Conservation (phyloP, 2,329 filamentous ascomycete species). For the Hirsutella minnesotensis region DNA sequence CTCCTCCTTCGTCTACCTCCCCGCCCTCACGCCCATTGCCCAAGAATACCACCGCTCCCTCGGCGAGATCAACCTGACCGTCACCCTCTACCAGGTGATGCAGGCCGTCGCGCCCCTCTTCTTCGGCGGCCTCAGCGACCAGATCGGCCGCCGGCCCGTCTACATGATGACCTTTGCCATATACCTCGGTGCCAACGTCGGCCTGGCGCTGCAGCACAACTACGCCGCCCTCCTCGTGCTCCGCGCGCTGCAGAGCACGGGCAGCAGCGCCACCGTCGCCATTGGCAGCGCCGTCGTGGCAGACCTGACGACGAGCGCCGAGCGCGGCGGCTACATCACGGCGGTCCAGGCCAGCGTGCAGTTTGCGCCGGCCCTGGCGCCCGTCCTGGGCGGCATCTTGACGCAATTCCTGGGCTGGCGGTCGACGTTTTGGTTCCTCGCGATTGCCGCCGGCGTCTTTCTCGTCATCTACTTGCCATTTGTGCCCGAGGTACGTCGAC, state of each 20-base stretch:
- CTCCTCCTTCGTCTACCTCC: constrained; percentile 29
- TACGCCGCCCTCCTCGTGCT: constrained; percentile 33
- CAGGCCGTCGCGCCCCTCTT: constrained; percentile 39
- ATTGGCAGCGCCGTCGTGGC: constrained; percentile 40
- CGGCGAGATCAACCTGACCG: constrained; percentile 24
- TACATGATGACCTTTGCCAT: constrained; percentile 34
- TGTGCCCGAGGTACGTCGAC: constrained; percentile 12
- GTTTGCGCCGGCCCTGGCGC: constrained; percentile 28
- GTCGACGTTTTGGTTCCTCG: constrained; percentile 44
- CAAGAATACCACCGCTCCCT: constrained; percentile 22
- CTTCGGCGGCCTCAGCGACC: constrained; percentile 38
- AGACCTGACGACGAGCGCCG: constrained; percentile 42
- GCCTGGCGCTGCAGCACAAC: constrained; percentile 27
- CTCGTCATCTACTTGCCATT: constrained; percentile 29
- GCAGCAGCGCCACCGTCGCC: constrained; percentile 42
- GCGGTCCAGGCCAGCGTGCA: constrained; percentile 30
- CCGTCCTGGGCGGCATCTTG: constrained; percentile 41
- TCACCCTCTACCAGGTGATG: constrained; percentile 35
- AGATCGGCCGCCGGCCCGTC: constrained; percentile 32
- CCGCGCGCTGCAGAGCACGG: constrained; percentile 37
- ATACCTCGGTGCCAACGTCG: constrained; percentile 33
- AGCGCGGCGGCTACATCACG: constrained; percentile 43
- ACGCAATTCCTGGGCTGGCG: constrained; percentile 40
- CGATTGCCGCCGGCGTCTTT: constrained; percentile 26
- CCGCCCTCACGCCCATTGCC: constrained; percentile 29